These are phyloP conservation scores for Cephalotrichum gorgonifer DNA, from an alignment of 2,329 filamentous ascomycete genomes.

Conservation along the genomic window DNA sequence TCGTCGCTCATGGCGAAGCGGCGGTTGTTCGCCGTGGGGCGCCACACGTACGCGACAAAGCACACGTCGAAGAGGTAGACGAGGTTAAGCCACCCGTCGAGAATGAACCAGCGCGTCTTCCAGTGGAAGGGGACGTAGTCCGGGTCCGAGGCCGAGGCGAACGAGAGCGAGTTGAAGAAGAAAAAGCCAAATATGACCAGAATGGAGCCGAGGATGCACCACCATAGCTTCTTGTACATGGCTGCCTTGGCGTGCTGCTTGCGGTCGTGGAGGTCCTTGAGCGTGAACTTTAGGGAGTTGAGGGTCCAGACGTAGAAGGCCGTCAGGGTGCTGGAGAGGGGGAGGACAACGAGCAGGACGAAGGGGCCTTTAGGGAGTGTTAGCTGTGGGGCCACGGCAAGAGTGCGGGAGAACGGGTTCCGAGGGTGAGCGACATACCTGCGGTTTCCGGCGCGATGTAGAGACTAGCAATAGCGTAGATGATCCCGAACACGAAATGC, in stretches of 20 bases:
- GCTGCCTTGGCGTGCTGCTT: conserved; percentile 87
- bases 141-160: conserved; percentile 72
- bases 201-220: conserved; percentile 87
- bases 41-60: conserved; percentile 92
- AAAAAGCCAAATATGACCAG: conserved; percentile 96
- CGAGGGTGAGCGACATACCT: conserved; percentile 35
- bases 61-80: conserved; percentile 91
- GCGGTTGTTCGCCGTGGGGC: conserved; percentile 91
- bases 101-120: conserved; percentile 94
- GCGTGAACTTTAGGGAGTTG: conserved; percentile 86
- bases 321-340: conserved; percentile 82
- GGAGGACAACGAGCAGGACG: conserved; percentile 85
- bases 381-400: conserved; percentile 4
- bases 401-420: not conserved
- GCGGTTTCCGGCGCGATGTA: conserved; percentile 82
- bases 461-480: conserved; percentile 85
- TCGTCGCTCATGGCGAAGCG: conserved; percentile 99
- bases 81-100: conserved; percentile 94
- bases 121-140: conserved; percentile 95
- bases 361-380: conserved; percentile 55
- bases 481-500: conserved; percentile 89
- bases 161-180: conserved; percentile 95
- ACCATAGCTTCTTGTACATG: conserved; percentile 99
- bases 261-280: conserved; percentile 90
- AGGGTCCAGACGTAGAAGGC: conserved; percentile 98